phyloP scores from a whole-genome alignment of 192 early-diverging fungal genomes.

The Coemansia sp. region DNA sequence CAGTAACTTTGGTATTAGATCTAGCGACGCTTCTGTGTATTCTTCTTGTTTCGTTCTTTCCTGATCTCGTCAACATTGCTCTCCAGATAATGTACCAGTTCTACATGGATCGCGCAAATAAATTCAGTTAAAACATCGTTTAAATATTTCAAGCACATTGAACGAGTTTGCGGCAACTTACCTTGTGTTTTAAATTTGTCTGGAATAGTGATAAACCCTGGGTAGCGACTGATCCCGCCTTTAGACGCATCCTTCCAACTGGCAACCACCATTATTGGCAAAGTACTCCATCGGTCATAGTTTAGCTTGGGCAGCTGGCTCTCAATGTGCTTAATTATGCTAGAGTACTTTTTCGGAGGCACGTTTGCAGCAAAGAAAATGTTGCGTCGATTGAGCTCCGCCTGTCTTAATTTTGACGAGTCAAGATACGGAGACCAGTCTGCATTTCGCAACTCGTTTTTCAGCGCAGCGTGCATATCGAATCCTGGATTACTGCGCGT shows the following conservation, averaged over 20 bases:
- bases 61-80: constrained; percentile 15
- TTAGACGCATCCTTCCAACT: constrained; percentile 24
- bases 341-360: constrained; percentile 14
- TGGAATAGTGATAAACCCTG: constrained; percentile 42
- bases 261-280: constrained; percentile 48
- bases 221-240: constrained; percentile 18
- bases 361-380: constrained; percentile 42
- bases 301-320: constrained; percentile 26
- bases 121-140: background rate
- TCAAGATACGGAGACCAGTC: constrained; percentile 10
- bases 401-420: constrained; percentile 11
- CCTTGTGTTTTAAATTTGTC: constrained; percentile 8
- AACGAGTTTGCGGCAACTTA: constrained; percentile 6
- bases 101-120: constrained; percentile 7
- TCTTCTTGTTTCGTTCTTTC: constrained; percentile 4
- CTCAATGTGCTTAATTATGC: constrained; percentile 21
- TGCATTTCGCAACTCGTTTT: constrained; percentile 18
- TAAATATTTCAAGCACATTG: background rate
- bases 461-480: constrained; percentile 17
- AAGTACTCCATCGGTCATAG: constrained; percentile 32
- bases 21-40: constrained; percentile 7
- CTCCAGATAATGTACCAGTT: constrained; percentile 19
- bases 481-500: background rate
- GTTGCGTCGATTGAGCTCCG: constrained; percentile 17
- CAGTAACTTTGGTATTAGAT: too few species aligned